Base-by-base conservation (phyloP, 768 basidiomycete genomes). In the Termitomyces sp. region DNA sequence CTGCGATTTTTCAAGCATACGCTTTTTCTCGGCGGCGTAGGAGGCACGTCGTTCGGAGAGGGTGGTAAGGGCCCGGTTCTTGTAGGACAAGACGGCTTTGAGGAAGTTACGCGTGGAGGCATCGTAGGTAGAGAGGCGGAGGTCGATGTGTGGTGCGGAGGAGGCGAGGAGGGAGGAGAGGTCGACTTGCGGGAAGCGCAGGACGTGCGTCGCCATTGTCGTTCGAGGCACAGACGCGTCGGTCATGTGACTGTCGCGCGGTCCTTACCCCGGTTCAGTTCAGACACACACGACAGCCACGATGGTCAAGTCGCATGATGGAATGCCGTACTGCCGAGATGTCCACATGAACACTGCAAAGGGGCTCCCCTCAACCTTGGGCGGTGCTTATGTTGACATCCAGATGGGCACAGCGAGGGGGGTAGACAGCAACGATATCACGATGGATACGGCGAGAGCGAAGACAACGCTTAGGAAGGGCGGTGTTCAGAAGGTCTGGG, bases 311-410 rank as follows among this genome's bases (percentile, higher is more conserved):
- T 43, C 66, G 32, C 54, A 61, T 21, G 59, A 61, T 40, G 56
- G 58, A 37, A 56, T 63, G 10, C 44, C 70, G 19, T 66, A 68
- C 46, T 71, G 73, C 62, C 75, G 70, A 54, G 89, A 92, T 66
- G 74, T 89, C 6, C 85, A 85, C 66, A 92, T 93, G 91, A 82
- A 86, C 60, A 91, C 92, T 0, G 83, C 89, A 34, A 90, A 84
- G 67, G 84, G 81, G 19, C 64, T 82, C 28, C 72, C 78, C 16
- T 61, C 52, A 9, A 34, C 23, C 17, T 28, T 58, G 27, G 60
- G 60, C 28, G 60, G 55, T 27, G 59, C 52, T 5, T 61, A 60
- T 32, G 56, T 55, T 17, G 86, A 88, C 64, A 72, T 86, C 12
- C 82, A 82, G 63, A 89, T 93, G 91, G 82, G 84, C 60, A 91